A percentile compares a stretch with the other conserved stretches of the same genome.
Evolutionary conservation across 2,329 filamentous ascomycete species (phyloP).

Genomic region (Thermothelomyces thermophilus): DNA sequence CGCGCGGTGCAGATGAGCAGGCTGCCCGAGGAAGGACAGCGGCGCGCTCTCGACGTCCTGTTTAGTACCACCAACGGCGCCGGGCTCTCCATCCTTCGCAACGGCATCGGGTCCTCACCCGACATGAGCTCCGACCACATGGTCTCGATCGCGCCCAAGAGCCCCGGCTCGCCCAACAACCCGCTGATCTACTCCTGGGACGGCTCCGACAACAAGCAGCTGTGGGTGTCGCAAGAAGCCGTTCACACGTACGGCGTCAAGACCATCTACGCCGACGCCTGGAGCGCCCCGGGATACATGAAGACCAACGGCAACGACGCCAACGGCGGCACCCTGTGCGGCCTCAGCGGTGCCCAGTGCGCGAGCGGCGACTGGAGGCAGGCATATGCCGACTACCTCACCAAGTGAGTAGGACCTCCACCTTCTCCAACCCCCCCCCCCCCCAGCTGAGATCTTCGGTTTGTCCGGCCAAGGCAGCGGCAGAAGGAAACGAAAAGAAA

Average conservation of each 20-base stretch:
- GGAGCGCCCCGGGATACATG: conserved; percentile 31
- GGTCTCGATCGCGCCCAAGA: conserved; percentile 31
- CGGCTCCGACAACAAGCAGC: conserved; percentile 32
- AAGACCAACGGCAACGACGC: conserved; percentile 30
- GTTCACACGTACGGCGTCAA: conserved; percentile 35
- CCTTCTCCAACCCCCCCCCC: too few relatives aligned
- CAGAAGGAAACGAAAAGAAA: too few relatives aligned
- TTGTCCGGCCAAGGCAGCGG: too few relatives aligned
- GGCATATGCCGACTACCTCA: conserved; percentile 33
- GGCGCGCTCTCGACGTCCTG: conserved; percentile 32
- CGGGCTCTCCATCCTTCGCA: conserved; percentile 35
- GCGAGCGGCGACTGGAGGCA: conserved; percentile 32
- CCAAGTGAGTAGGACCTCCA: conserved; percentile 18
- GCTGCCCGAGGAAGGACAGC: conserved; percentile 30
- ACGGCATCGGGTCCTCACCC: conserved; percentile 35
- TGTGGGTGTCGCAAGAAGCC: conserved; percentile 38
- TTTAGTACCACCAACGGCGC: conserved; percentile 32
- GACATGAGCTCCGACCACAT: conserved; percentile 31
- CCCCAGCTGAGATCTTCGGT: too few relatives aligned
- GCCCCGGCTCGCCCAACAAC: conserved; percentile 27
- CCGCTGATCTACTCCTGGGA: conserved; percentile 31
- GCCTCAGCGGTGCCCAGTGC: conserved; percentile 28
- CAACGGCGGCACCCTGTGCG: conserved; percentile 28
- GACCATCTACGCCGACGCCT: conserved; percentile 37
- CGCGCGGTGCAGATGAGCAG: conserved; percentile 30